Evolutionary conservation across 108 stramenopile genomes (phyloP).

Genomic region (Pseudonitzschia pungens): DNA sequence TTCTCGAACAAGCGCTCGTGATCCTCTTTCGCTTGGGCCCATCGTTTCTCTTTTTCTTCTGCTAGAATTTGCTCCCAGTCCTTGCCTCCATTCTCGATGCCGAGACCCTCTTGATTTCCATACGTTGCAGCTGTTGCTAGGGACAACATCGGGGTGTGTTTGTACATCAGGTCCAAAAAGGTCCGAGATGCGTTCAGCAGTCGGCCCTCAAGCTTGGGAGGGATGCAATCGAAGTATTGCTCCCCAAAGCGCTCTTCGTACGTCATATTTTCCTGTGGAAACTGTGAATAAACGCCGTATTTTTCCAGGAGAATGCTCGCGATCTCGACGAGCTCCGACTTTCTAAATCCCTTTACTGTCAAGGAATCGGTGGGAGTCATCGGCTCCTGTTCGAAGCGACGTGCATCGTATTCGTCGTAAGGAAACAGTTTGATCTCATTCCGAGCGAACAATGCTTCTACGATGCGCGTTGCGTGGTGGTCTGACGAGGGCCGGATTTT

Average conservation of each 20-base stretch:
- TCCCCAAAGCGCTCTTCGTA: not conserved
- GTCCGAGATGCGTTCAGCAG: constrained; percentile 2
- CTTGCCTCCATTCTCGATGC: not conserved
- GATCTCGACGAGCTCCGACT: not conserved
- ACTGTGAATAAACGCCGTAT: not conserved
- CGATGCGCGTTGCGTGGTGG: not conserved
- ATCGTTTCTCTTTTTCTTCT: constrained; percentile 12
- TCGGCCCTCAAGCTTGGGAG: not conserved
- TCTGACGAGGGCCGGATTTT: not conserved
- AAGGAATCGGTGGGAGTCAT: not conserved
- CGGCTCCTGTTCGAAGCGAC: not conserved
- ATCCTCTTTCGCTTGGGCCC: not conserved
- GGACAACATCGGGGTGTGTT: constrained; percentile 10
- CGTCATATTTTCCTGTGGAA: not conserved
- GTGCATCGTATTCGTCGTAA: not conserved
- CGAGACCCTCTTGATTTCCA: not conserved
- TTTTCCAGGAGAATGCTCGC: not conserved
- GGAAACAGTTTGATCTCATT: not conserved
- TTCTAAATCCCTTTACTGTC: not conserved
- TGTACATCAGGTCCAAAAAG: constrained; percentile 13
- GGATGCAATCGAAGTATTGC: constrained; percentile 7
- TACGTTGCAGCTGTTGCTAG: constrained; percentile 6
- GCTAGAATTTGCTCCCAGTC: not conserved
- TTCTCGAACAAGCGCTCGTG: constrained; percentile 2
- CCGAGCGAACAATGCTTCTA: not conserved